phyloP scores from a whole-genome alignment of 73 alveolate species.

The Symbiodinium pilosum region DNA sequence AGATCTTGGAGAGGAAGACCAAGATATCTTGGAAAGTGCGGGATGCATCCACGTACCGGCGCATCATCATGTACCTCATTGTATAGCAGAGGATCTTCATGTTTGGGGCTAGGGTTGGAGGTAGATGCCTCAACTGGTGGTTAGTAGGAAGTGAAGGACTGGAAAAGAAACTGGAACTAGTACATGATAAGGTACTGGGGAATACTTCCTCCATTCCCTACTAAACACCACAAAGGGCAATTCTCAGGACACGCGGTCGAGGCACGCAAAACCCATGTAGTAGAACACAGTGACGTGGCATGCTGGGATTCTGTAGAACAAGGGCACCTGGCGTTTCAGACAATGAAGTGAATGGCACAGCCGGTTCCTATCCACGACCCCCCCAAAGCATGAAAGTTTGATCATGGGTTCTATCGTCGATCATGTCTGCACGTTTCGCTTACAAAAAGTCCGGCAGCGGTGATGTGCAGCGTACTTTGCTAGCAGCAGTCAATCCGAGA shows the following conservation, averaged over 20 bases:
- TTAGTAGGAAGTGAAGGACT: no score
- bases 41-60: slow-evolving; percentile 82
- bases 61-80: slow-evolving; percentile 94
- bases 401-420: no score
- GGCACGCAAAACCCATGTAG: slow-evolving; percentile 94
- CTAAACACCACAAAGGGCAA: not conserved
- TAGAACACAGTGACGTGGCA: slow-evolving; percentile 93
- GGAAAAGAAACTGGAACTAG: not conserved
- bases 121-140: no score
- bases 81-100: not conserved
- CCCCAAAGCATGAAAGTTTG: no score
- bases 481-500: no score
- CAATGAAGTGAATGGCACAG: no score
- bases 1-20: slow-evolving; percentile 83
- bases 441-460: no score
- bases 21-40: slow-evolving; percentile 76
- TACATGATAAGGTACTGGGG: not conserved
- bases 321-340: slow-evolving; percentile 76
- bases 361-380: no score
- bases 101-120: not conserved
- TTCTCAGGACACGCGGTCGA: not conserved
- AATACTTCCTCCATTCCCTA: not conserved
- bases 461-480: no score
- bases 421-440: no score
- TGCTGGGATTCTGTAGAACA: slow-evolving; percentile 86